Evolutionary conservation across 352 stramenopile species (phyloP).

Genomic region (Peronospora farinosa): DNA sequence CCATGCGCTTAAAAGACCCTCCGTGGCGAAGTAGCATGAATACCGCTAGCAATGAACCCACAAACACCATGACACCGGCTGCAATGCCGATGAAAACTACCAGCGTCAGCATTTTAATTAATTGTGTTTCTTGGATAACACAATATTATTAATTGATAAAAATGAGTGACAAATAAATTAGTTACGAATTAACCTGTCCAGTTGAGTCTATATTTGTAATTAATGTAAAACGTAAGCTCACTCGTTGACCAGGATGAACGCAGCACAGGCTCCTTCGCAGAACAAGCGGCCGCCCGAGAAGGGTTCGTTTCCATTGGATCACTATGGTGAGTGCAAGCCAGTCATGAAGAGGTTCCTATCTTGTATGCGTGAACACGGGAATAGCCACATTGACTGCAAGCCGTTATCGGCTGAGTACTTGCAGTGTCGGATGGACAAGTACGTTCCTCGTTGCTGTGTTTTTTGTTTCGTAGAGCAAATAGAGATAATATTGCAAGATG

Average conservation of each 20-base stretch:
- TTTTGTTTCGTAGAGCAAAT: background rate
- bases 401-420: constrained; percentile 82
- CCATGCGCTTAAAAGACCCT: constrained; percentile 87
- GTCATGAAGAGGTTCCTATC: constrained; percentile 84
- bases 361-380: constrained; percentile 77
- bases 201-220: constrained; percentile 9
- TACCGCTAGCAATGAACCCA: constrained; percentile 73
- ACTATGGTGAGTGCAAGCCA: constrained; percentile 87
- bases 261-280: constrained; percentile 60
- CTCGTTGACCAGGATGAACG: constrained; percentile 54
- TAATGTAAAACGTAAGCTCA: constrained; percentile 1
- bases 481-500: background rate
- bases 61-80: constrained; percentile 76
- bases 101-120: constrained; percentile 35
- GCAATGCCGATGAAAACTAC: constrained; percentile 71
- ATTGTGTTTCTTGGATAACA: background rate
- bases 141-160: background rate
- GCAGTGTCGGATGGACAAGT: constrained; percentile 88
- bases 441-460: constrained; percentile 10
- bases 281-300: constrained; percentile 82
- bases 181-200: background rate
- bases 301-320: constrained; percentile 87
- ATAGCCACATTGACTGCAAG: constrained; percentile 88
- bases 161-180: background rate
- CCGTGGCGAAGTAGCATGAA: constrained; percentile 78